Percentiles rank a stretch among this genome's conserved stretches.
Evolutionary conservation across 208 protist genomes (phyloP).

Genomic region (Vickermania spadyakhi): DNA sequence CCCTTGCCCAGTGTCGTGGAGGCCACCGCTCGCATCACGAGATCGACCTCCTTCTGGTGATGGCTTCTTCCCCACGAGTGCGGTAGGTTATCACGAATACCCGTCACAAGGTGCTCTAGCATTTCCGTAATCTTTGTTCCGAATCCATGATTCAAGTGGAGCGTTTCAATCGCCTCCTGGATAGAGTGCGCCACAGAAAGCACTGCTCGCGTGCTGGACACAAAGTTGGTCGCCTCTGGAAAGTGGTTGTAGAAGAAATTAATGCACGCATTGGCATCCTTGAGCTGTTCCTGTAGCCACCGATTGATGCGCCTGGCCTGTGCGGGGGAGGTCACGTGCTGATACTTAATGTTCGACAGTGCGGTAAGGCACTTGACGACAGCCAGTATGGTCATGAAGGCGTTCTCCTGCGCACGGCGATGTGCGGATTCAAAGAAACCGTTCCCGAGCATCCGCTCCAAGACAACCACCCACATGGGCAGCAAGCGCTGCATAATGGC

Average conservation of each 20-base stretch:
- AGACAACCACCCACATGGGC: conserved; percentile 43
- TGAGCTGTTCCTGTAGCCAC: conserved; percentile 47
- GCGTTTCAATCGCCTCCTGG: conserved; percentile 22
- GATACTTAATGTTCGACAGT: conserved; percentile 45
- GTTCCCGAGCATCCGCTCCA: conserved; percentile 34
- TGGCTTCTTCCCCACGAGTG: conserved; percentile 31
- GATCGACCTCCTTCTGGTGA: conserved; percentile 39
- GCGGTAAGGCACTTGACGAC: conserved; percentile 47
- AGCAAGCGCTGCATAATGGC: conserved; percentile 38
- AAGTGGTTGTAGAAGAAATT: conserved; percentile 65
- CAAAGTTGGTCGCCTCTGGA: conserved; percentile 60
- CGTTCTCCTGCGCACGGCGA: conserved; percentile 64
- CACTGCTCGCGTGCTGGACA: conserved; percentile 50
- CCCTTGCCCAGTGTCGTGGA: conserved; percentile 51
- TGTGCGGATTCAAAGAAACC: conserved; percentile 41
- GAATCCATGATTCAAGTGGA: conserved; percentile 48
- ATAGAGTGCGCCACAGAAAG: conserved; percentile 41
- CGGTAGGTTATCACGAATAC: conserved; percentile 37
- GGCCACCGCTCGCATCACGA: conserved; percentile 50
- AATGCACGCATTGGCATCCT: conserved; percentile 39
- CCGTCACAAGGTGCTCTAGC: conserved; percentile 20
- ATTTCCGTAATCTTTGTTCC: conserved; percentile 22
- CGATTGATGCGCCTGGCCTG: conserved; percentile 44
- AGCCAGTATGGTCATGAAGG: conserved; percentile 68
- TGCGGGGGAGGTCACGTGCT: conserved; percentile 25